A percentile compares a stretch with the other conserved stretches of the same genome.
phyloP scores from a whole-genome alignment of 805 yeast genomes.

The Schwanniomyces vanrijiae region DNA sequence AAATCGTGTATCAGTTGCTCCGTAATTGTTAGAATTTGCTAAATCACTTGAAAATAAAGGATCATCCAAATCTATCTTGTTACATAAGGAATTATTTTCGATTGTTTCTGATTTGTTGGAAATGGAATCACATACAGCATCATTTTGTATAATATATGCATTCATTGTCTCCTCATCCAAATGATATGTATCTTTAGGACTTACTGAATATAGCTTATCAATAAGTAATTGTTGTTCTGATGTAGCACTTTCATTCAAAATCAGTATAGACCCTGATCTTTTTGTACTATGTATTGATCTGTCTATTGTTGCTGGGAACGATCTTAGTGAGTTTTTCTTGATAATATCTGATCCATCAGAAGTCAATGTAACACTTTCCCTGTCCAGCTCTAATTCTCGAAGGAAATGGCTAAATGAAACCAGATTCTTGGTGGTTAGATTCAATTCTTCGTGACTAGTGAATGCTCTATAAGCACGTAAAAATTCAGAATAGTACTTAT shows the following conservation, averaged over 20 bases:
- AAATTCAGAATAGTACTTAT: not conserved
- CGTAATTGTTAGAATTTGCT: not conserved
- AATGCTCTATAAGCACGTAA: not conserved
- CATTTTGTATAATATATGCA: not conserved
- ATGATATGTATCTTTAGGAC: constrained; percentile 41
- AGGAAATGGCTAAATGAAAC: not conserved
- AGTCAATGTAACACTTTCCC: not conserved
- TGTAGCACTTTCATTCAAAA: not conserved
- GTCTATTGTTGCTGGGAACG: not conserved
- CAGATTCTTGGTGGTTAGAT: not conserved
- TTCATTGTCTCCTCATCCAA: constrained; percentile 19
- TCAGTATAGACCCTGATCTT: not conserved
- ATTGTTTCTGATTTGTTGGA: not conserved
- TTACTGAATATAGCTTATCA: constrained; percentile 40
- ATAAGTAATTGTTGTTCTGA: constrained; percentile 23
- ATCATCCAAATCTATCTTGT: not conserved
- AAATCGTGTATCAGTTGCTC: not conserved
- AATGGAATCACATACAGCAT: not conserved
- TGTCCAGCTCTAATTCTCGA: not conserved
- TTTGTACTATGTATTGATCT: not conserved
- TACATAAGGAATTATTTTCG: not conserved
- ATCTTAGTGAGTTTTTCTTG: not conserved
- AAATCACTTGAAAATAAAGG: not conserved
- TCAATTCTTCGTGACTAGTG: not conserved
- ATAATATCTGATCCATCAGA: not conserved